Evolutionary conservation across 2,329 filamentous ascomycete species (phyloP).

Genomic region (Paecilomyces dactylethromorphus): DNA sequence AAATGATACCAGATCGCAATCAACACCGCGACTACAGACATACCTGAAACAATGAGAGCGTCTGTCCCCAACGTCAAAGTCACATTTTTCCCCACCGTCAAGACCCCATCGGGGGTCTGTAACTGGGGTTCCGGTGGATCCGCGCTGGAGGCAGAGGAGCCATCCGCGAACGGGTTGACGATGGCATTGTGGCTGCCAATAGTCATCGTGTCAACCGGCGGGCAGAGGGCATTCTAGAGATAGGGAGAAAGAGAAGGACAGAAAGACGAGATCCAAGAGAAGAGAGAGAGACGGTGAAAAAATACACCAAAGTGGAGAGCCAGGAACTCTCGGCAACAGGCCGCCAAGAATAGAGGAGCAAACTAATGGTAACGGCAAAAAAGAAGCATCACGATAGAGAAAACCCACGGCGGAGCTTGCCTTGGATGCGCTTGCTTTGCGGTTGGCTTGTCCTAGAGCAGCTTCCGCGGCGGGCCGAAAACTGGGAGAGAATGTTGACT

Average conservation of each 20-base stretch:
- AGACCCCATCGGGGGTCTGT: constrained; percentile 38
- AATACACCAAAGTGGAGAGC: constrained; percentile 1
- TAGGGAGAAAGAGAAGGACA: constrained; percentile 1
- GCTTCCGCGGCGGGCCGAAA: not conserved
- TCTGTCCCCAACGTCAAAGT: constrained; percentile 56
- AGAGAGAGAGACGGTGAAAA: constrained; percentile 3
- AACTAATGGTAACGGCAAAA: not conserved
- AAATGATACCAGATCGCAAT: not conserved
- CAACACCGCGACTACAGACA: constrained; percentile 7
- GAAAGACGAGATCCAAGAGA: constrained; percentile 6
- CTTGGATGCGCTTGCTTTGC: not conserved
- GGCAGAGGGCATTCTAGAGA: constrained; percentile 7
- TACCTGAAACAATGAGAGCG: constrained; percentile 54
- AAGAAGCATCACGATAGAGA: constrained; percentile 4
- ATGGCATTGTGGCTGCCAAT: not conserved
- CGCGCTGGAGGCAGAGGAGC: constrained; percentile 17
- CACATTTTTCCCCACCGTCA: constrained; percentile 52
- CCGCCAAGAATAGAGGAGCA: not conserved
- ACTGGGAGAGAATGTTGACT: not conserved
- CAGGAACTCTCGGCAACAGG: constrained; percentile 18
- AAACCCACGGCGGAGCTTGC: not conserved
- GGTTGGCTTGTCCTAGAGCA: not conserved
- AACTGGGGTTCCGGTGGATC: constrained; percentile 26
- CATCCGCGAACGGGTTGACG: constrained; percentile 16
- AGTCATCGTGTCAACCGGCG: constrained; percentile 3